phyloP scores from a whole-genome alignment of 805 yeast genomes.

The Saccharomycopsis malanga region DNA sequence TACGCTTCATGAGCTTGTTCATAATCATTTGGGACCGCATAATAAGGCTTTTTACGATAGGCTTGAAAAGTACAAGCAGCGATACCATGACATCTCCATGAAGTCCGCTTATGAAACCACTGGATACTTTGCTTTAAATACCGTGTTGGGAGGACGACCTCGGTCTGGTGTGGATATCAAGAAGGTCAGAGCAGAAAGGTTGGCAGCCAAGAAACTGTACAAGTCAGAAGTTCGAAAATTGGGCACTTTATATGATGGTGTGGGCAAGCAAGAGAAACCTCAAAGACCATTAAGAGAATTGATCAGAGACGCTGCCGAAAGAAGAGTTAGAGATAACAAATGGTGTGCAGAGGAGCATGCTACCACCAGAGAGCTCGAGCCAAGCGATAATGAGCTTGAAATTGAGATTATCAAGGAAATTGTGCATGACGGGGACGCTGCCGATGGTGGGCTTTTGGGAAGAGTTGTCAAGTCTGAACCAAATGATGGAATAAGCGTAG shows the following conservation, averaged over 20 bases:
- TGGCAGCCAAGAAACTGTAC: conserved; percentile 33
- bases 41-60: conserved; percentile 60
- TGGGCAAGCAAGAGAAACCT: conserved; percentile 15
- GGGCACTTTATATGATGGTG: conserved; percentile 25
- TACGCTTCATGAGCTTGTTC: conserved; percentile 82
- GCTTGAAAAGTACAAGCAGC: conserved; percentile 51
- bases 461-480: background rate
- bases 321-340: conserved; percentile 46
- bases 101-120: conserved; percentile 38
- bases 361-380: conserved; percentile 27
- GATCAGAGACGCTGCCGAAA: conserved; percentile 55
- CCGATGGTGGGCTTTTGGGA: background rate
- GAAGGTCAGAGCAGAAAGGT: conserved; percentile 37
- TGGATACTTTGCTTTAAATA: conserved; percentile 44
- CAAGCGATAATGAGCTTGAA: conserved; percentile 40
- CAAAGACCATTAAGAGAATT: conserved; percentile 34
- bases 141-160: conserved; percentile 36
- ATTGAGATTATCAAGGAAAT: conserved; percentile 21
- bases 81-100: conserved; percentile 39
- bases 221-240: conserved; percentile 35
- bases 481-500: too few species aligned
- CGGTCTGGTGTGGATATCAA: conserved; percentile 24
- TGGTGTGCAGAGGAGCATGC: conserved; percentile 33
- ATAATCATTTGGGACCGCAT: conserved; percentile 76
- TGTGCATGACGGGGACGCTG: background rate